Evolutionary conservation across 2,329 filamentous ascomycete genomes (phyloP).

Genomic region (Monilinia polystroma): DNA sequence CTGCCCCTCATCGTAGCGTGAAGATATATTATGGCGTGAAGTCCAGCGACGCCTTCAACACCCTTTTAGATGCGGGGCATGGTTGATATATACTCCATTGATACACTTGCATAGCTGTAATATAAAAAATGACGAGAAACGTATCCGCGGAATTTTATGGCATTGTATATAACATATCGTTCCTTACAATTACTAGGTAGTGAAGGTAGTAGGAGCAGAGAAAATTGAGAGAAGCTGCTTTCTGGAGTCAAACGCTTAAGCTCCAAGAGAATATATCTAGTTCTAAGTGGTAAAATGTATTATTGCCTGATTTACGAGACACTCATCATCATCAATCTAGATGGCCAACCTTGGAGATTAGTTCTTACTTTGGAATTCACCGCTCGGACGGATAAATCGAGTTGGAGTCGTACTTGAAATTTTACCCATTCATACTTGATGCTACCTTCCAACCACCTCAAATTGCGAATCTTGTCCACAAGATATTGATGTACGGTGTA

Average conservation of each 20-base stretch:
- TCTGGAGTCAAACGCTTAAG: too few relatives aligned
- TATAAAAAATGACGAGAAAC: background rate
- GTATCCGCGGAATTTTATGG: background rate
- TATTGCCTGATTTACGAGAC: background rate
- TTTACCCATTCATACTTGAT: background rate
- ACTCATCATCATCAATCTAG: background rate
- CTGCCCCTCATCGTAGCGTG: background rate
- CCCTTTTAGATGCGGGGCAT: constrained; percentile 1
- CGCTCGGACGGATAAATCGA: background rate
- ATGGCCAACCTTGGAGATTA: background rate
- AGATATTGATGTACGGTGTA: background rate
- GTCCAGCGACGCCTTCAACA: background rate
- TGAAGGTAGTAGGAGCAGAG: too few relatives aligned
- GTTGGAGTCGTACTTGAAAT: background rate
- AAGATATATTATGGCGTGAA: background rate
- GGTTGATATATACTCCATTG: background rate
- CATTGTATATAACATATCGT: background rate
- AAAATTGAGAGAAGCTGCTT: background rate
- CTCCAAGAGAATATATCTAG: too few relatives aligned
- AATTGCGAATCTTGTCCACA: background rate
- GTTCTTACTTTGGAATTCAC: background rate
- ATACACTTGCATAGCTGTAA: constrained; percentile 7
- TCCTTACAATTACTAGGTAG: background rate
- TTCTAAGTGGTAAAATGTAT: background rate
- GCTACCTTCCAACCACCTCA: background rate